These are phyloP conservation scores for Diospyros lotus DNA, from an alignment of 148 eudicot species.

Conservation along the genomic window DNA sequence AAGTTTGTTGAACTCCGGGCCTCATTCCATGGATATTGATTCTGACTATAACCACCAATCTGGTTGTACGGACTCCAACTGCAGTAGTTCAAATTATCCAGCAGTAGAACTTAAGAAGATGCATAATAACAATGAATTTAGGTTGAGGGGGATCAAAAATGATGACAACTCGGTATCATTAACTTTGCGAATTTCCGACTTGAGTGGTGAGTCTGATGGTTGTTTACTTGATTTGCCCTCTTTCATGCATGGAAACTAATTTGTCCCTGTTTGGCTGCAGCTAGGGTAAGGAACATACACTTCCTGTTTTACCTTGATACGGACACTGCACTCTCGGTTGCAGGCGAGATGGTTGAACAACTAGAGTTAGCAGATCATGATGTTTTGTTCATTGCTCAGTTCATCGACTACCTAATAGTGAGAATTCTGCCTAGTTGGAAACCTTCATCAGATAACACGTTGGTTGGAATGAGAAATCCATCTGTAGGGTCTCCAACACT, in stretches of 20 bases:
- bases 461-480: constrained; percentile 10
- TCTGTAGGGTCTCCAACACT: constrained; percentile 1
- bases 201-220: constrained; percentile 27
- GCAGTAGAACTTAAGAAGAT: constrained; percentile 46
- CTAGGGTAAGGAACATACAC: constrained; percentile 47
- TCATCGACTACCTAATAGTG: constrained; percentile 53
- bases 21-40: constrained; percentile 71
- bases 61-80: constrained; percentile 28
- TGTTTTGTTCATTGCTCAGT: constrained; percentile 70
- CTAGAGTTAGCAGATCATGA: constrained; percentile 59
- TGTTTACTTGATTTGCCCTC: neutral
- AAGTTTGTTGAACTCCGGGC: constrained; percentile 22
- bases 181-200: constrained; percentile 58
- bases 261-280: neutral
- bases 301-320: constrained; percentile 53
- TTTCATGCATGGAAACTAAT: neutral
- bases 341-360: constrained; percentile 85
- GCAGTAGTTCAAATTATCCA: constrained; percentile 26
- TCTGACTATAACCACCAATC: constrained; percentile 35
- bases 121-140: constrained; percentile 57
- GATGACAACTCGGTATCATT: constrained; percentile 61
- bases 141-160: constrained; percentile 51
- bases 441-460: constrained; percentile 26
- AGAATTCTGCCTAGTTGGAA: constrained; percentile 40
- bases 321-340: constrained; percentile 71